These are phyloP conservation scores for button mushroom (Agaricus bisporus) DNA, from an alignment of 768 basidiomycete genomes.

Conservation along the genomic window DNA sequence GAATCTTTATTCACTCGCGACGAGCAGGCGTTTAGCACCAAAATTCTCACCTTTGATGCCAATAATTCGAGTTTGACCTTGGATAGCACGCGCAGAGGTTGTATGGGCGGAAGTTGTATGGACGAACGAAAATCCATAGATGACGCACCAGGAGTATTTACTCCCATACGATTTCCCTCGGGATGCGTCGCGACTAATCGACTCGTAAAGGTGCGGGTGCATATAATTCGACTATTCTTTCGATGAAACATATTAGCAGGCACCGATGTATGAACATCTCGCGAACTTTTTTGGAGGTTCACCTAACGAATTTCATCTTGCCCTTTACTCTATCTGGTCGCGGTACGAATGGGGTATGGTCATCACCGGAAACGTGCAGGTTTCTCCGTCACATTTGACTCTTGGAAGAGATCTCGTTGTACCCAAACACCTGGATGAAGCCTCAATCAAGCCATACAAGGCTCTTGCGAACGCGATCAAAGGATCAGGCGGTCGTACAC, in stretches of 20 bases:
- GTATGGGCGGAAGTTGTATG: not conserved
- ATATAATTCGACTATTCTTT: not conserved
- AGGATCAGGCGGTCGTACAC: conserved; percentile 22
- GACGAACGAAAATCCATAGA: not conserved
- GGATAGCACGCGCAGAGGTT: too few species aligned
- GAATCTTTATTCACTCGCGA: not conserved
- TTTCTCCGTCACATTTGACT: conserved; percentile 54
- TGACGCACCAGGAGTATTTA: not conserved
- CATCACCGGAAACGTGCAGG: conserved; percentile 80
- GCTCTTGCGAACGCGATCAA: conserved; percentile 47
- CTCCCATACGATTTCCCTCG: conserved; percentile 27
- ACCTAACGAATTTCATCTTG: conserved; percentile 58
- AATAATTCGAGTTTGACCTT: too few species aligned
- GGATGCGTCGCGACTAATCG: conserved; percentile 39
- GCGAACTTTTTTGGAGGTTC: conserved; percentile 58
- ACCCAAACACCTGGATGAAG: conserved; percentile 36
- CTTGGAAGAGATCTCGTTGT: conserved; percentile 70
- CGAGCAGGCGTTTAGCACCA: too few species aligned
- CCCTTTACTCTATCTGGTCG: conserved; percentile 73
- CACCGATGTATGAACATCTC: conserved; percentile 87
- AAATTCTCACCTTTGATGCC: too few species aligned
- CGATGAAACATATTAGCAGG: conserved; percentile 35
- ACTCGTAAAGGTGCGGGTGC: conserved; percentile 43
- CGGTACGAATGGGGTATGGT: conserved; percentile 81
- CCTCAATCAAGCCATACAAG: conserved; percentile 43